phyloP scores from a whole-genome alignment of 1,284 basidiomycete species.

The Malassezia vespertilionis region DNA sequence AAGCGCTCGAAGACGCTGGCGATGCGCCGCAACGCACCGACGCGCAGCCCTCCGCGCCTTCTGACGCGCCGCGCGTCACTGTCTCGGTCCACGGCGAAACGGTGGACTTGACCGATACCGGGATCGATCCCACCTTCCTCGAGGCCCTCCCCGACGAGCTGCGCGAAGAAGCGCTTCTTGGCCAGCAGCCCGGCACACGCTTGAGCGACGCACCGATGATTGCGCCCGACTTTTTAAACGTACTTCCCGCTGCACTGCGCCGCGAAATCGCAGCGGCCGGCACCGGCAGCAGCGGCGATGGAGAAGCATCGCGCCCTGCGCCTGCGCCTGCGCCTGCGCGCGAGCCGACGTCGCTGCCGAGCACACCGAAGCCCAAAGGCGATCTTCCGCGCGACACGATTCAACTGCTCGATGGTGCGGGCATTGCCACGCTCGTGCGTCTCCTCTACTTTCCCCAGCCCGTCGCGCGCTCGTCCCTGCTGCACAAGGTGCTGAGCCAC shows the following conservation, averaged over 20 bases:
- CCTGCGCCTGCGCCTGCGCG: background rate
- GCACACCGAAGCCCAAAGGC: background rate
- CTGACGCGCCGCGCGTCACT: slow-evolving; percentile 18
- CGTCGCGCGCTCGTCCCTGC: slow-evolving; percentile 62
- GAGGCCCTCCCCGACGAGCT: slow-evolving; percentile 97
- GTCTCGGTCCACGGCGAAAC: slow-evolving; percentile 66
- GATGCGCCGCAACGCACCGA: slow-evolving; percentile 26
- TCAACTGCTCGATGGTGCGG: slow-evolving; percentile 80
- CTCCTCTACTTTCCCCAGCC: slow-evolving; percentile 94
- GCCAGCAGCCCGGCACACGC: slow-evolving; percentile 64
- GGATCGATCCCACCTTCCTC: slow-evolving; percentile 94
- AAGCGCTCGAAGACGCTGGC: background rate
- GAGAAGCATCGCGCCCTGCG: background rate
- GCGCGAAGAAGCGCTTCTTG: slow-evolving; percentile 83
- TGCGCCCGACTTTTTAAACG: slow-evolving; percentile 87
- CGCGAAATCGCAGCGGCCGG: slow-evolving; percentile 80
- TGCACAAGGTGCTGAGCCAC: slow-evolving; percentile 85
- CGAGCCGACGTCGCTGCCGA: background rate
- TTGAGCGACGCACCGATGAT: slow-evolving; percentile 63
- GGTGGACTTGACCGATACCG: slow-evolving; percentile 97
- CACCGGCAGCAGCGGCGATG: background rate
- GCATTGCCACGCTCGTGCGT: slow-evolving; percentile 78
- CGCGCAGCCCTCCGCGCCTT: background rate
- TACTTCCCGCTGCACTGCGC: slow-evolving; percentile 86
- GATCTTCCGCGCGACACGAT: slow-evolving; percentile 59